phyloP scores from a whole-genome alignment of 2,329 filamentous ascomycete species.

The Cladophialophora psammophila region DNA sequence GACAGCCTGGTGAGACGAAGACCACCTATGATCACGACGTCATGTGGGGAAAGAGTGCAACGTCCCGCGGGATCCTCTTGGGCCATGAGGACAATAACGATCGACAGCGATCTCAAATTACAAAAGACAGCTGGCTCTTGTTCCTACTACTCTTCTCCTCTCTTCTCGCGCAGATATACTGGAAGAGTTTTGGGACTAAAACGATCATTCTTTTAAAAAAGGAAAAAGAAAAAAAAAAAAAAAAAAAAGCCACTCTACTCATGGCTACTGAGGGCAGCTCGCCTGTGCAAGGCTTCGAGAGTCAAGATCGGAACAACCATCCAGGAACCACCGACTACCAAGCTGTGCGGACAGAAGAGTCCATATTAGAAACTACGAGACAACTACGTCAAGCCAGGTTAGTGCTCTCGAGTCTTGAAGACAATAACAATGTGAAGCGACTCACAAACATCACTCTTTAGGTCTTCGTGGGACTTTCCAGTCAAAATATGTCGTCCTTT shows the following conservation, averaged over 20 bases:
- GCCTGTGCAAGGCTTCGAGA: background rate
- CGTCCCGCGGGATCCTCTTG: background rate
- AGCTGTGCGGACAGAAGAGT: background rate
- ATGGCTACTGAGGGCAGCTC: background rate
- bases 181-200: background rate
- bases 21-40: slow-evolving; percentile 1
- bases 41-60: background rate
- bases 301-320: background rate
- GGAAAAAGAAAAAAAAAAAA: too few species aligned
- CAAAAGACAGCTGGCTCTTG: background rate
- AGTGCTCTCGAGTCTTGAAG: background rate
- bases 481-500: slow-evolving; percentile 59
- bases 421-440: background rate
- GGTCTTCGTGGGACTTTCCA: slow-evolving; percentile 58
- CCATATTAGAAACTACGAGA: slow-evolving; percentile 9
- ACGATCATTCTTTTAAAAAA: background rate
- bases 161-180: background rate
- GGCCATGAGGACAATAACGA: background rate
- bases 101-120: slow-evolving; percentile 1
- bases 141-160: background rate
- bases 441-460: background rate
- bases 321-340: background rate
- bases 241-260: background rate
- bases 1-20: background rate
- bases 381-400: slow-evolving; percentile 18